phyloP scores from a whole-genome alignment of 1,139 yeast species.

The Neolecta irregularis region DNA sequence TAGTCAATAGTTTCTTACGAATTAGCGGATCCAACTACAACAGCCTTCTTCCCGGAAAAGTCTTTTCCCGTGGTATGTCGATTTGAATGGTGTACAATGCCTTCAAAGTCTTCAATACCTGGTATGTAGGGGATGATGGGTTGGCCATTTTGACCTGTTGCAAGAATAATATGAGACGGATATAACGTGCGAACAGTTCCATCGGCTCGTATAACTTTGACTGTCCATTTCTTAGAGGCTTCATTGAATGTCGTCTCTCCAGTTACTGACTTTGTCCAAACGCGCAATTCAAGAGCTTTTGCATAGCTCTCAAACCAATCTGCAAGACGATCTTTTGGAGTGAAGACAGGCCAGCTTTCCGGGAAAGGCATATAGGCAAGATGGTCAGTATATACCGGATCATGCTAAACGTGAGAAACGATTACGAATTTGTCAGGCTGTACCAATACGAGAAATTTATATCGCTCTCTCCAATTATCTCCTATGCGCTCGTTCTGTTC shows the following conservation, averaged over 20 bases:
- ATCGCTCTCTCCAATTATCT: conserved; percentile 34
- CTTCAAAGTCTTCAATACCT: conserved; percentile 28
- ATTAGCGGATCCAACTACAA: conserved; percentile 33
- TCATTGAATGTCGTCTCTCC: conserved; percentile 25
- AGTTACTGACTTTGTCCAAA: conserved; percentile 27
- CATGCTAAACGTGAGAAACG: no score
- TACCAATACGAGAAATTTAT: conserved; percentile 31
- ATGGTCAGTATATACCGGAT: conserved; percentile 32
- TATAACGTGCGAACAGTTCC: conserved; percentile 18
- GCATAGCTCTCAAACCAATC: conserved; percentile 31
- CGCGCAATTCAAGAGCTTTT: conserved; percentile 26
- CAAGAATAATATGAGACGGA: conserved; percentile 26
- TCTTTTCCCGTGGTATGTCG: conserved; percentile 29
- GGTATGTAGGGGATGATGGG: conserved; percentile 30
- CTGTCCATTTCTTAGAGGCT: conserved; percentile 24
- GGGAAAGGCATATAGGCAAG: conserved; percentile 29
- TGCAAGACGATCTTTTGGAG: conserved; percentile 33
- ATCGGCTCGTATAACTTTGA: conserved; percentile 19
- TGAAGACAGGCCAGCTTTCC: conserved; percentile 30
- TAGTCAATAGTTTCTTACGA: no score
- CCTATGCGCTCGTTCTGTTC: conserved; percentile 28
- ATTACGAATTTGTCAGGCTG: no score
- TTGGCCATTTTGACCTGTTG: conserved; percentile 31
- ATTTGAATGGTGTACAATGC: conserved; percentile 30
- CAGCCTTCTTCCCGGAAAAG: conserved; percentile 28